A percentile compares a stretch with the other conserved stretches of the same genome.
Conservation (phyloP, 1,139 yeast genomes). For the Lodderomyces metapsilosis region DNA sequence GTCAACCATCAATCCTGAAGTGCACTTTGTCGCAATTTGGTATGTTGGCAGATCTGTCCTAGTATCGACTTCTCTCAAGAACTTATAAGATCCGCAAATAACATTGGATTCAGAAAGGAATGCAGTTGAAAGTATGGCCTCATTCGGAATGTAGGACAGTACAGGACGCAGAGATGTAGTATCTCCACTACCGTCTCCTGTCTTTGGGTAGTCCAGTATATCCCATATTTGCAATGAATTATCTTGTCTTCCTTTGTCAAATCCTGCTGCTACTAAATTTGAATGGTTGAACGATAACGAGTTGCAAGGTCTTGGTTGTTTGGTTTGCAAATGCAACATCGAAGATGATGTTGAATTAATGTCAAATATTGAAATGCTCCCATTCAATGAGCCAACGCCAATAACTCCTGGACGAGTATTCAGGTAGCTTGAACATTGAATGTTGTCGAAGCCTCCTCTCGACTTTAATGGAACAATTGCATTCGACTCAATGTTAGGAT, state of each 20-base stretch:
- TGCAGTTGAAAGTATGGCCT: slow-evolving; percentile 65
- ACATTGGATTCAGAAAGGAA: slow-evolving; percentile 63
- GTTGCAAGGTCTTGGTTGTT: slow-evolving; percentile 74
- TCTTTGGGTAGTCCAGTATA: slow-evolving; percentile 54
- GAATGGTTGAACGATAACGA: slow-evolving; percentile 65
- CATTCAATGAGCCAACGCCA: slow-evolving; percentile 75
- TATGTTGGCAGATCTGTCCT: slow-evolving; percentile 67
- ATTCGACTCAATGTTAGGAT: slow-evolving; percentile 32
- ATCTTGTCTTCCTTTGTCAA: slow-evolving; percentile 79
- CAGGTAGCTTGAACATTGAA: slow-evolving; percentile 72
- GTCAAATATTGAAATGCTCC: slow-evolving; percentile 64
- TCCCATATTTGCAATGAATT: slow-evolving; percentile 81
- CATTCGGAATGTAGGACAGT: slow-evolving; percentile 66
- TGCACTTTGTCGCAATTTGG: slow-evolving; percentile 75
- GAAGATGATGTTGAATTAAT: slow-evolving; percentile 42
- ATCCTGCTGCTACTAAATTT: slow-evolving; percentile 72
- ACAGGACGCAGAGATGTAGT: slow-evolving; percentile 51
- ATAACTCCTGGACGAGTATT: slow-evolving; percentile 54
- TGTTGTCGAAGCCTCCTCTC: slow-evolving; percentile 65
- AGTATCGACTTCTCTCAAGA: slow-evolving; percentile 74
- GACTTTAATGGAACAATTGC: slow-evolving; percentile 49
- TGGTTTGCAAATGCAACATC: slow-evolving; percentile 53
- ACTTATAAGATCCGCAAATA: slow-evolving; percentile 75
- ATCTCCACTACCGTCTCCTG: slow-evolving; percentile 30
- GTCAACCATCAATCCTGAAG: slow-evolving; percentile 67